Base-by-base conservation (phyloP, 306 rosid genomes). In the Pterocarpus macrocarpus region DNA sequence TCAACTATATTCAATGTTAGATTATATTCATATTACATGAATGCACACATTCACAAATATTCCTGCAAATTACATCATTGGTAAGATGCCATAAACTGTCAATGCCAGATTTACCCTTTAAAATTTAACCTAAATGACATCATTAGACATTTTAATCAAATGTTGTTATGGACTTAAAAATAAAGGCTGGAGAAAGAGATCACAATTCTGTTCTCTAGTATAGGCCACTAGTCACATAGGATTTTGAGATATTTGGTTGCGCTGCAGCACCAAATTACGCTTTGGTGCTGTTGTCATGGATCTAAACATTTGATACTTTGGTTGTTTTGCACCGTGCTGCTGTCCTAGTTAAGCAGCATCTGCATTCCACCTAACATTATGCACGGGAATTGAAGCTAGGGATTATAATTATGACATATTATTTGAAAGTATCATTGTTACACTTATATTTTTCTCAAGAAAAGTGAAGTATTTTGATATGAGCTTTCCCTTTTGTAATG, bases 271-370 rank as follows among this genome's bases (percentile, higher is more conserved):
- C 53, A 14, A 11, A 52, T 30, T 17, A 35, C 66, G 53, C 78
- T 68, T 44, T 86, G 77, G 35, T 33, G 56, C 12, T 64, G 67
- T 39, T 77, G 3, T 62, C 16, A 10, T 34, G 41, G 61, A 76
- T 45, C 56, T 68, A 28, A 53, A 53, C 28, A 53, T 16, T 41
- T 49, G 39, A 39, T 58, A 5, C 9, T 33, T 3, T 10, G 66
- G 3, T 36, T 34, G 17, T 34, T 35, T 74, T 44, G 34, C 16
- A 1, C 17, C 62, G 33, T n/a, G 33, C 52, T 10, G 15, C 59
- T 53, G 52, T 75, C 63, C 70, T 77, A 45, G 68, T 80, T 71
- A 35, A 14, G 44, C 39, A 33, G 50, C 39, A 62, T 65, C 76
- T 66, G n/a, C 47, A 44, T 43, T 14, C 52, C 11, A 2, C 65